Evolutionary conservation across 2,329 filamentous ascomycete genomes (phyloP), one percentile per base, ranked within the genome.

Genomic region (Colletotrichum cordylinicola): DNA sequence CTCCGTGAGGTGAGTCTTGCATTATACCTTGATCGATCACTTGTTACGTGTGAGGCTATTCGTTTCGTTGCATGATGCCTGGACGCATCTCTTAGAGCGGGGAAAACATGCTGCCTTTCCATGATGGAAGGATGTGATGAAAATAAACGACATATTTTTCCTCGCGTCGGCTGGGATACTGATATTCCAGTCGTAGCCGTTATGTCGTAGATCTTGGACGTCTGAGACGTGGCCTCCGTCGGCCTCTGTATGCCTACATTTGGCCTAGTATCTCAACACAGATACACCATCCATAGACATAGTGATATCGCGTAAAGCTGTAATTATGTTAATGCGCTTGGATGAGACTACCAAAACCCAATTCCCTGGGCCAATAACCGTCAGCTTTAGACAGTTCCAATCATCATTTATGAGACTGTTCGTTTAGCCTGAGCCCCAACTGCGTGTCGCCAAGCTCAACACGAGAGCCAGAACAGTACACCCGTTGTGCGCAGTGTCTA

Each of bases 71-170:
- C n/a, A 21, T 21, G 43, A 52, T 52, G 43, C 2, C 3, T 52
- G 43, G 31, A 10, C 10, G 4, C 12, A 21, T 21, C 2, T 21
- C n/a, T 52, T 13, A 8, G 3, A 52, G 13, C 16, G n/a, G 3
- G n/a, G 43, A 4, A 21, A 2, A 48, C n/a, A 48, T 12, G 39
- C 18, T n/a, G 18, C 3, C 39, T n/a, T n/a, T 52, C n/a, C 10
- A 21, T n/a, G 13, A 8, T 2, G 0, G 43, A 21, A 52, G 13
- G 43, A 52, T 4, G 12, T 13, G n/a, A 4, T 48, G 43, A 1
- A 8, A 24, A 6, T 0, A 8, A 1, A 2, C 8, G n/a, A 24
- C 10, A 52, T 21, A 2, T 10, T 52, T 3, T 52, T 13, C 6
- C 43, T 2, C 0, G 43, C 4, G n/a, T 13, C 6, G 43, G 43